Evolutionary conservation across 2,329 filamentous ascomycete species (phyloP).

Genomic region (Colletotrichum falcatum): DNA sequence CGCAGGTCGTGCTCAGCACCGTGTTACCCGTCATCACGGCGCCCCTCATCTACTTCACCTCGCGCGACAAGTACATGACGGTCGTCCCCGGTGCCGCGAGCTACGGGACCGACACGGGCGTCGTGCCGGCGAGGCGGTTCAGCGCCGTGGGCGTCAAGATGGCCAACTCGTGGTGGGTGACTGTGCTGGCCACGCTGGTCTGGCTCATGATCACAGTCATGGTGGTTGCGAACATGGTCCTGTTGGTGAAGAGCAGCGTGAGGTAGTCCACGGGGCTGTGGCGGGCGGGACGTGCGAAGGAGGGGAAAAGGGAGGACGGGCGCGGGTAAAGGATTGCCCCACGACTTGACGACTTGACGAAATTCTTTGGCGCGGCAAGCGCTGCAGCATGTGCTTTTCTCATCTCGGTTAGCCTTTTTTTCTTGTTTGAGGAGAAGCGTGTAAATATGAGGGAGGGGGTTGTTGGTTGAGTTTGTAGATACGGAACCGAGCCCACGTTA

Average conservation of each 20-base stretch:
- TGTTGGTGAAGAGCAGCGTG: constrained; percentile 58
- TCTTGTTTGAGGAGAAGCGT: neutral
- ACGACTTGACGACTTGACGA: constrained; percentile 17
- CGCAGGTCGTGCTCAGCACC: constrained; percentile 82
- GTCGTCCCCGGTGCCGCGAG: constrained; percentile 36
- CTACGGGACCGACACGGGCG: constrained; percentile 26
- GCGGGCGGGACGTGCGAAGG: neutral
- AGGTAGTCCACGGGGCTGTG: neutral
- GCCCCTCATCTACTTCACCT: constrained; percentile 88
- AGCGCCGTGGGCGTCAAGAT: constrained; percentile 65
- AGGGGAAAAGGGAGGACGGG: neutral
- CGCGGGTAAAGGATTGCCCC: neutral
- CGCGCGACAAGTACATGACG: constrained; percentile 79
- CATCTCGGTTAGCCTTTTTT: neutral
- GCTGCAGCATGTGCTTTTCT: neutral
- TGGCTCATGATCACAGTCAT: constrained; percentile 82
- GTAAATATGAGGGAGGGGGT: neutral
- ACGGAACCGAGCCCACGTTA: neutral
- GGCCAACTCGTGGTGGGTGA: constrained; percentile 77
- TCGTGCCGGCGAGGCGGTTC: constrained; percentile 42
- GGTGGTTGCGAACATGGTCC: constrained; percentile 80
- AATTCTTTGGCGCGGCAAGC: neutral
- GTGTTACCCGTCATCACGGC: constrained; percentile 85
- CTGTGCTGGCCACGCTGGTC: constrained; percentile 66
- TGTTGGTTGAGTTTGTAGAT: neutral